These are phyloP conservation scores for Cytidiella melzeri DNA, from an alignment of 768 basidiomycete genomes.

Conservation along the genomic window DNA sequence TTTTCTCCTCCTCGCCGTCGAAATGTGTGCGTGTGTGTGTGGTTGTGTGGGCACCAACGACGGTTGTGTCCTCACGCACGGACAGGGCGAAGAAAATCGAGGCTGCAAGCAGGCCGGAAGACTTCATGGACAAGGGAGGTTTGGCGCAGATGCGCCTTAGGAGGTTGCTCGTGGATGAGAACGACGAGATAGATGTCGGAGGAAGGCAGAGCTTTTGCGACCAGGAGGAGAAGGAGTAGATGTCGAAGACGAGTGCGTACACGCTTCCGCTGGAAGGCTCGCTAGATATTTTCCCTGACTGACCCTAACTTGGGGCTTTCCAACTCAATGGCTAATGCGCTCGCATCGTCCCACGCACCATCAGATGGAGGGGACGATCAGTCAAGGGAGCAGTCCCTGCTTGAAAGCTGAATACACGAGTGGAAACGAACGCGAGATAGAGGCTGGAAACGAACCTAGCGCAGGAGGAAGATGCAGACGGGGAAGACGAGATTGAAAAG, in stretches of 20 bases:
- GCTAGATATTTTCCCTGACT: no score
- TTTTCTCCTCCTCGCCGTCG: background rate
- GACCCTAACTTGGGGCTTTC: no score
- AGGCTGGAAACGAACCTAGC: no score
- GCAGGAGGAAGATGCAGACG: conserved; percentile 46
- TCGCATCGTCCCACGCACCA: conserved; percentile 64
- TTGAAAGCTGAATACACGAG: conserved; percentile 68
- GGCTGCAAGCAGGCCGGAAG: conserved; percentile 70
- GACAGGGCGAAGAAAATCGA: conserved; percentile 63
- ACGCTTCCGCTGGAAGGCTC: no score
- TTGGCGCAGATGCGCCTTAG: conserved; percentile 73
- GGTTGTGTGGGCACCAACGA: conserved; percentile 94
- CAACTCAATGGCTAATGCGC: conserved; percentile 57
- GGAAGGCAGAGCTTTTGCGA: conserved; percentile 40
- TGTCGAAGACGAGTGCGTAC: conserved; percentile 46
- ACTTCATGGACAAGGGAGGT: conserved; percentile 99
- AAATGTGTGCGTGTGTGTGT: background rate
- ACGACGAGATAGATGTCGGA: conserved; percentile 71
- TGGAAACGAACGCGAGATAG: conserved; percentile 67
- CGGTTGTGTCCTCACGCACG: conserved; percentile 83
- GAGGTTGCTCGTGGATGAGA: conserved; percentile 68
- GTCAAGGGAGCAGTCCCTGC: conserved; percentile 91
- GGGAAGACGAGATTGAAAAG: conserved; percentile 64
- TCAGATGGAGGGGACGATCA: conserved; percentile 93
- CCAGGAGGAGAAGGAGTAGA: conserved; percentile 32